Base-by-base conservation (phyloP, 371 early-diverging fungal genomes). In the Encephalitozoon cuniculi region DNA sequence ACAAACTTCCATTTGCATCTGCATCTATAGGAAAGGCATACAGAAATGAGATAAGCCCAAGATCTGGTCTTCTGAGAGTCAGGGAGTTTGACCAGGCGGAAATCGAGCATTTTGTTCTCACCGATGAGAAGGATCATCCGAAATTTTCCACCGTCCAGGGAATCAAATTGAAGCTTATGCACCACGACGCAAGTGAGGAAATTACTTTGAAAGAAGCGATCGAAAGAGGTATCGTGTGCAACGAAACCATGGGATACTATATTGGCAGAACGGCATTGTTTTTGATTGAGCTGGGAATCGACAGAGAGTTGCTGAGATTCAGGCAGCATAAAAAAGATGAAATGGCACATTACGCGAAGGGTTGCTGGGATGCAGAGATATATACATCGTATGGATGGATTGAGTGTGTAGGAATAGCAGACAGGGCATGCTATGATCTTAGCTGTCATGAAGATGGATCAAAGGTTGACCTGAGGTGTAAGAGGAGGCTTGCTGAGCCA, bases 301-400 rank as follows among this genome's bases (percentile, higher is more conserved):
- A 94, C 82, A 80, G 83, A 15, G 89, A 89, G 26, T 87, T 90
- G 39, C 86, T 99, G 37, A 91, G 97, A 54, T 94, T 97, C 90
- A 90, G 99, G 83, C 98, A 99, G 86, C 99, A 99, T 85, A 91
- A 96, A 90, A 87, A 88, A 53, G 97, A 97, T 86, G 99, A 99
- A 87, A 97, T 99, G 97, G 97, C 98, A 34, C 99, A 99, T 87
- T 99, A 99, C 83, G 98, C 99, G 15, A 90, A 90, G 84, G 97
- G 95, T 87, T 96, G 96, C 79, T 85, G 82, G 86, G 87, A 86
- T 75, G 83, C 77, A 32, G 85, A 84, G 49, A 71, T 85, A 65
- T 44, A 63, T 26, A 76, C 76, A 21, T 76, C 83, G 18, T 86
- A 89, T 87, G 99, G 99, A 68, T 99, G 97, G 97, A 91, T 97